phyloP scores from a whole-genome alignment of 2,329 filamentous ascomycete genomes.

The Colletotrichum kahawae region DNA sequence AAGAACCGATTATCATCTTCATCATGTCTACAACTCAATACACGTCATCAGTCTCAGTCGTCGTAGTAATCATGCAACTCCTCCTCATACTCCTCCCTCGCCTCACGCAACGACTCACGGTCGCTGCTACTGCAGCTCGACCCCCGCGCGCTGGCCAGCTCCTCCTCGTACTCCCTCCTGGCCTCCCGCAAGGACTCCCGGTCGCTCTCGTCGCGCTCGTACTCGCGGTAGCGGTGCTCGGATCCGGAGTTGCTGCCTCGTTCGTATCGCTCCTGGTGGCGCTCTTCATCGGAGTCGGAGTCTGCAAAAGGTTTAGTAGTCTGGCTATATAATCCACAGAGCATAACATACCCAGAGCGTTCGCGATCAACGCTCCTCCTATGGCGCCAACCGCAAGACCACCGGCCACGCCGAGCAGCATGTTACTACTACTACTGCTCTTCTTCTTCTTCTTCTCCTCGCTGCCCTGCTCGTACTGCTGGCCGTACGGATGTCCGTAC shows the following conservation, averaged over 20 bases:
- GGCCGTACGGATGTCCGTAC: neutral
- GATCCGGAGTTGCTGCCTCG: constrained; percentile 9
- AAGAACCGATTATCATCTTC: too few relatives aligned
- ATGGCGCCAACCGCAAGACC: constrained; percentile 61
- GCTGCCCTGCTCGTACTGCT: constrained; percentile 9
- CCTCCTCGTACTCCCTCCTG: constrained; percentile 34
- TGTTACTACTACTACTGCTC: constrained; percentile 51
- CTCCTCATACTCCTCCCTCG: constrained; percentile 55
- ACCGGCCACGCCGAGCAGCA: constrained; percentile 60
- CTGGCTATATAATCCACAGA: too few relatives aligned
- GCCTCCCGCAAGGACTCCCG: constrained; percentile 36
- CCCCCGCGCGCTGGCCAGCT: constrained; percentile 24
- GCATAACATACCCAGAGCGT: constrained; percentile 53
- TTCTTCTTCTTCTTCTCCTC: constrained; percentile 34
- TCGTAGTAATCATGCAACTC: constrained; percentile 31
- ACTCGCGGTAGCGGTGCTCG: constrained; percentile 6
- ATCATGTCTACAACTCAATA: too few relatives aligned
- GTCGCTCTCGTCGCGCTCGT: constrained; percentile 4
- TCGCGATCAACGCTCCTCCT: constrained; percentile 61
- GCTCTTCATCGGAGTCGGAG: constrained; percentile 3
- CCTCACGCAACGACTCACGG: constrained; percentile 49
- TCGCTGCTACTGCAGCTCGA: constrained; percentile 41
- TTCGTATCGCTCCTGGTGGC: neutral
- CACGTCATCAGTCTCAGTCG: too few relatives aligned
- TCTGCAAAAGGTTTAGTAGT: neutral